These are phyloP conservation scores for Thermomucor indicae-seudaticae DNA, from an alignment of 371 early-diverging fungal genomes.

Conservation along the genomic window DNA sequence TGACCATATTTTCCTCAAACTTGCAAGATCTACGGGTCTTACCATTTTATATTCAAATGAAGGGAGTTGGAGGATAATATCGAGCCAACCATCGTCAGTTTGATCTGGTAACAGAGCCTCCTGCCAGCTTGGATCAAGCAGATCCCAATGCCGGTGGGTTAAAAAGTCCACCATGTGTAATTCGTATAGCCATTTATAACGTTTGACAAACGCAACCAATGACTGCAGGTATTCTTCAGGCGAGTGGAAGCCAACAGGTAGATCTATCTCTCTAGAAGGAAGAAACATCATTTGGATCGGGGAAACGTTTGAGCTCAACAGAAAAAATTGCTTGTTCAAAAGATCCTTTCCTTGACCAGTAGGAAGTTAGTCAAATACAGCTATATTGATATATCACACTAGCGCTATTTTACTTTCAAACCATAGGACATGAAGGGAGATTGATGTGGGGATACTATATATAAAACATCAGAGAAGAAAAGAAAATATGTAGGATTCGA, in stretches of 20 bases:
- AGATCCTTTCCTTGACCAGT: too few relatives aligned
- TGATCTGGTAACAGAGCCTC: conserved; percentile 18
- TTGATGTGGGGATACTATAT: too few relatives aligned
- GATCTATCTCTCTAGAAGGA: not conserved
- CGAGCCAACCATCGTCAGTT: not conserved
- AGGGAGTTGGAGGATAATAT: not conserved
- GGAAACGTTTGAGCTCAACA: too few relatives aligned
- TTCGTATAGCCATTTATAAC: conserved; percentile 37
- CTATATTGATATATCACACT: too few relatives aligned
- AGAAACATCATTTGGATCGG: too few relatives aligned
- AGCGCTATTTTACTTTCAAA: too few relatives aligned
- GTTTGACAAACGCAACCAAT: conserved; percentile 20
- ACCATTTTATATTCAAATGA: not conserved
- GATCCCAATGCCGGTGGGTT: conserved; percentile 43
- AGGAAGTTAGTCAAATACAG: too few relatives aligned
- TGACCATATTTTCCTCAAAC: not conserved
- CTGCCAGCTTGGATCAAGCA: conserved; percentile 46
- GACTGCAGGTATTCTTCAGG: conserved; percentile 26
- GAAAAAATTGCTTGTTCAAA: too few relatives aligned
- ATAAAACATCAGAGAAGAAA: too few relatives aligned
- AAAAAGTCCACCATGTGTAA: conserved; percentile 53
- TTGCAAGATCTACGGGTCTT: too few relatives aligned
- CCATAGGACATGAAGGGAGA: too few relatives aligned
- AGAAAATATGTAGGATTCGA: too few relatives aligned
- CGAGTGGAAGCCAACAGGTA: conserved; percentile 3